Percentiles rank a stretch among this genome's conserved stretches.
phyloP scores from a whole-genome alignment of 257 asterid species.

The Capsicum chinense region DNA sequence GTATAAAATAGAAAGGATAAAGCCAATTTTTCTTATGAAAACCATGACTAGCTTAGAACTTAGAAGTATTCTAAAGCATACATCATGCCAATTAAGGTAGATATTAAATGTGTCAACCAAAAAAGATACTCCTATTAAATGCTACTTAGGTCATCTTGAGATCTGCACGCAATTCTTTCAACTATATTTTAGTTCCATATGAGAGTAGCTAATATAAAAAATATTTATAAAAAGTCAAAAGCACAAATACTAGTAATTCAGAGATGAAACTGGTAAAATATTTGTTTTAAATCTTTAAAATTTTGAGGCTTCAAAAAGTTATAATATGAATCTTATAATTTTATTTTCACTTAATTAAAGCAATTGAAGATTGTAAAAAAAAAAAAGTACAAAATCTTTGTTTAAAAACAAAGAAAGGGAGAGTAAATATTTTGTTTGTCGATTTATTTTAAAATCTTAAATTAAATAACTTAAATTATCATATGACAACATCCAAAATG shows the following conservation, averaged over 20 bases:
- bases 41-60: neutral
- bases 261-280: no score
- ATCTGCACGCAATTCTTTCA: neutral
- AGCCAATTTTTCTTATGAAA: neutral
- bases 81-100: neutral
- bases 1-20: neutral
- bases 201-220: neutral
- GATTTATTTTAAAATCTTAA: no score
- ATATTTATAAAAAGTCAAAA: neutral
- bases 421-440: no score
- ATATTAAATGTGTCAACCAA: neutral
- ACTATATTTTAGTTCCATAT: neutral
- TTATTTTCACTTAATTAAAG: no score
- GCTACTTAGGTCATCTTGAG: constrained; percentile 15
- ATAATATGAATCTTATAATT: no score
- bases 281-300: no score
- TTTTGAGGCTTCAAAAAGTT: no score
- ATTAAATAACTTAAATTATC: no score
- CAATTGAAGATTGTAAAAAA: no score
- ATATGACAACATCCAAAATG: no score
- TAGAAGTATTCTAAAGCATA: neutral
- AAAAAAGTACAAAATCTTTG: no score
- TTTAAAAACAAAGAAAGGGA: no score
- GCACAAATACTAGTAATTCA: neutral
- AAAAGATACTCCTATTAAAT: neutral